Evolutionary conservation across 1,139 yeast genomes (phyloP).

Genomic region (Zygosaccharomyces sapae): DNA sequence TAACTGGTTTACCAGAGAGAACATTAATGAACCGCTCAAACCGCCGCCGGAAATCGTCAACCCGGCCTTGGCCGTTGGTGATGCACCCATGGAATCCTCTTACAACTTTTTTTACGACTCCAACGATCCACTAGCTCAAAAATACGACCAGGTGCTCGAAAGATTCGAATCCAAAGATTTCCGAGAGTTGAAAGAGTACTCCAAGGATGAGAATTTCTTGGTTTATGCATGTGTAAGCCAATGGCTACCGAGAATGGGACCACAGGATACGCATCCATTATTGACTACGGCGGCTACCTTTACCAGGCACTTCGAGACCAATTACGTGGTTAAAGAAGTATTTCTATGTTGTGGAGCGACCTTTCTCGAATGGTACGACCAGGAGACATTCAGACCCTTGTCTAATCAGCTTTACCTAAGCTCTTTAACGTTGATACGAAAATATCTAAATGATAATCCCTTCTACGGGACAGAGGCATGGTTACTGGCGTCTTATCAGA

Average conservation of each 20-base stretch:
- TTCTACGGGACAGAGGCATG: slow-evolving; percentile 31
- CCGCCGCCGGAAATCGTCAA: not conserved
- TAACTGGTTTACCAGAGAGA: slow-evolving; percentile 11
- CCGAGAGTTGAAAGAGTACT: slow-evolving; percentile 1
- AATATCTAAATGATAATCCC: slow-evolving; percentile 15
- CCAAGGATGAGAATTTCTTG: slow-evolving; percentile 29
- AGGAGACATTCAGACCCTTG: slow-evolving; percentile 19
- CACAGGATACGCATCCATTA: slow-evolving; percentile 42
- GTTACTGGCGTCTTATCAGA: slow-evolving; percentile 40
- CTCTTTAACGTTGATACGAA: slow-evolving; percentile 24
- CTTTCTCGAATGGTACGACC: slow-evolving; percentile 33
- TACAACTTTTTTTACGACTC: slow-evolving; percentile 12
- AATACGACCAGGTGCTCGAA: slow-evolving; percentile 11
- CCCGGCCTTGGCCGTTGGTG: not conserved
- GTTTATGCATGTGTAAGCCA: slow-evolving; percentile 38
- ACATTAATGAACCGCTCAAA: not conserved
- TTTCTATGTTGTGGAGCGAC: slow-evolving; percentile 42
- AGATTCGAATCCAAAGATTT: slow-evolving; percentile 12
- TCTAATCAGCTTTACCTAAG: slow-evolving; percentile 32
- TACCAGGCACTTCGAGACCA: slow-evolving; percentile 33
- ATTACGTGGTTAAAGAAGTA: slow-evolving; percentile 37
- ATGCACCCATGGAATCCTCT: slow-evolving; percentile 2
- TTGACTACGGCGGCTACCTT: slow-evolving; percentile 42
- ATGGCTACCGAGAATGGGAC: slow-evolving; percentile 41
- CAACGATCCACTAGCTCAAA: slow-evolving; percentile 11